A percentile compares a stretch with the other conserved stretches of the same genome.
Evolutionary conservation across 305 asterid genomes (phyloP).

Genomic region (Striga hermonthica): DNA sequence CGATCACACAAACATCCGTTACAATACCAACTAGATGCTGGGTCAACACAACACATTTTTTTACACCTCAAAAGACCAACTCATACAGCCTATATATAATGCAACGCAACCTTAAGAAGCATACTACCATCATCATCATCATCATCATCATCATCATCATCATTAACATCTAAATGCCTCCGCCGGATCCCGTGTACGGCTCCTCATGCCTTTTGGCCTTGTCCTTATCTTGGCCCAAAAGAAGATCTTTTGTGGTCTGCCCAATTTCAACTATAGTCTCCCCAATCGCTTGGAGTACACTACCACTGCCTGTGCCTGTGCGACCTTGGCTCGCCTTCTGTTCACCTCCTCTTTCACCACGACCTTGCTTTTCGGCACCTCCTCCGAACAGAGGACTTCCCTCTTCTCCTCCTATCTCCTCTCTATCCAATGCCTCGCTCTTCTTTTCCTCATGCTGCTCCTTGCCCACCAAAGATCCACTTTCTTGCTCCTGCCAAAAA

Average conservation of each 20-base stretch:
- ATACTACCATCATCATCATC: too few relatives aligned
- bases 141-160: too few relatives aligned
- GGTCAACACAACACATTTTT: too few relatives aligned
- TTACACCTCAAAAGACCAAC: too few relatives aligned
- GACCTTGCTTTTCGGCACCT: conserved; percentile 1
- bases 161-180: not conserved
- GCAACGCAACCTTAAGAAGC: too few relatives aligned
- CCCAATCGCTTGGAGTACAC: conserved; percentile 72
- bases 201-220: not conserved
- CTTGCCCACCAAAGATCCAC: not conserved
- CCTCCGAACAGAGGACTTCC: conserved; percentile 10
- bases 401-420: not conserved
- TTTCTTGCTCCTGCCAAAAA: not conserved
- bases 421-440: not conserved
- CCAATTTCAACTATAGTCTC: conserved; percentile 82
- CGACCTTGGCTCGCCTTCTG: conserved; percentile 5
- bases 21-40: too few relatives aligned
- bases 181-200: not conserved
- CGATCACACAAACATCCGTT: too few relatives aligned
- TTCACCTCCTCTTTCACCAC: conserved; percentile 3
- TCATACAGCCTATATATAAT: too few relatives aligned
- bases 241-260: conserved; percentile 59
- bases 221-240: conserved; percentile 8
- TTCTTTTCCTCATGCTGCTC: not conserved
- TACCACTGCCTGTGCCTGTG: conserved; percentile 26